phyloP scores from a whole-genome alignment of 1,284 basidiomycete species.

The Earliella scabrosa region DNA sequence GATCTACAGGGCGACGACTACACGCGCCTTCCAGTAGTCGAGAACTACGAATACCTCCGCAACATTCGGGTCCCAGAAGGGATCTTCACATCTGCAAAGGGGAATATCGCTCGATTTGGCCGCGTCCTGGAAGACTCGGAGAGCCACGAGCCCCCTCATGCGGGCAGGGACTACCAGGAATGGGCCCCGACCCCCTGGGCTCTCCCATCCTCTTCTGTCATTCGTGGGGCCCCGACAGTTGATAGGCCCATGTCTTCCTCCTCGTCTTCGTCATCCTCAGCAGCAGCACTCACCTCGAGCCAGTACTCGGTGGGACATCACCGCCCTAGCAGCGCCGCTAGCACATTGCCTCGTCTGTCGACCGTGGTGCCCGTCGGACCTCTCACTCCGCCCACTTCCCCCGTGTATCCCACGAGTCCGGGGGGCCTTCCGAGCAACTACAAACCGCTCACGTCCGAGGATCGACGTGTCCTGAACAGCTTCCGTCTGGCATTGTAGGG shows the following conservation, averaged over 20 bases:
- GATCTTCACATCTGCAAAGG: constrained; percentile 67
- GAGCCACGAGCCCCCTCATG: constrained; percentile 27
- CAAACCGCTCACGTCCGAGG: constrained; percentile 36
- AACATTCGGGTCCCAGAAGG: constrained; percentile 64
- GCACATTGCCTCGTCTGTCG: constrained; percentile 45
- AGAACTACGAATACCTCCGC: constrained; percentile 71
- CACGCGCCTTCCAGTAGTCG: constrained; percentile 64
- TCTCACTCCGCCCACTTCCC: constrained; percentile 28
- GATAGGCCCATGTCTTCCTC: constrained; percentile 37
- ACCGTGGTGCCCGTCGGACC: constrained; percentile 39
- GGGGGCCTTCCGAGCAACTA: constrained; percentile 26
- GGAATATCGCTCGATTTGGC: constrained; percentile 48
- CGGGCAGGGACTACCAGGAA: constrained; percentile 28
- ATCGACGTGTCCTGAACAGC: constrained; percentile 37
- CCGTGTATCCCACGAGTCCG: constrained; percentile 22
- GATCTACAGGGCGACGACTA: constrained; percentile 64
- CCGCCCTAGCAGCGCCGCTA: constrained; percentile 24
- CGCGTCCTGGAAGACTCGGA: constrained; percentile 39
- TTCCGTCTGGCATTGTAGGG: constrained; percentile 36
- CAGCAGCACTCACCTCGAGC: constrained; percentile 33
- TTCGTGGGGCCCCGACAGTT: constrained; percentile 38
- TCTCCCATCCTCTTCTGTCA: constrained; percentile 22
- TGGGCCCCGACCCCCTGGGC: constrained; percentile 36
- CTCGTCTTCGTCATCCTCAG: constrained; percentile 43
- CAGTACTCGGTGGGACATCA: constrained; percentile 30